Evolutionary conservation across 352 stramenopile genomes (phyloP).

Genomic region (Phytophthora sp.): DNA sequence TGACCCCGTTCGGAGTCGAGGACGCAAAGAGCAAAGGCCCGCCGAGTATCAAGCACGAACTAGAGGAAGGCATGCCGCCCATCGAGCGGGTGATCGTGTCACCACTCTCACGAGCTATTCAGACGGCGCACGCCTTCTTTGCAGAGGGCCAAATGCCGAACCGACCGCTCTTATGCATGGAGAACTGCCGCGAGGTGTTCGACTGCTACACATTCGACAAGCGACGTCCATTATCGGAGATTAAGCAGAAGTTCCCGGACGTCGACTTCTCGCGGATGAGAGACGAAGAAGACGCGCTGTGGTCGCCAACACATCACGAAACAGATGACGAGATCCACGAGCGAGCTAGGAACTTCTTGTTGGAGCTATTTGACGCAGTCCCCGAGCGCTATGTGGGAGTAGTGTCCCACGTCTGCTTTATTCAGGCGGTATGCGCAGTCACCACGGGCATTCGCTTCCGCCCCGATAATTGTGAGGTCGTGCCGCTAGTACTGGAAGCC

Average conservation of each 20-base stretch:
- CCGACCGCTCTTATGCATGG: constrained; percentile 53
- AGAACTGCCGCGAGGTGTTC: constrained; percentile 70
- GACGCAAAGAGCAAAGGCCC: constrained; percentile 53
- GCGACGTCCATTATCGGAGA: constrained; percentile 44
- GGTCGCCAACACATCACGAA: constrained; percentile 62
- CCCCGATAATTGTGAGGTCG: constrained; percentile 51
- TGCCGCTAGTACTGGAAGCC: constrained; percentile 20
- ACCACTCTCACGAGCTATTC: constrained; percentile 65
- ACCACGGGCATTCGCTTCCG: constrained; percentile 40
- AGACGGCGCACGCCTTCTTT: constrained; percentile 72
- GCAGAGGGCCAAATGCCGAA: constrained; percentile 31
- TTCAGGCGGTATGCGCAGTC: constrained; percentile 60
- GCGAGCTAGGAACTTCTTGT: constrained; percentile 53
- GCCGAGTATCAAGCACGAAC: constrained; percentile 39
- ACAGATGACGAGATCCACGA: constrained; percentile 58
- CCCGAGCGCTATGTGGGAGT: constrained; percentile 65
- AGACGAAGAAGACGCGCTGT: constrained; percentile 61
- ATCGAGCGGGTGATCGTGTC: constrained; percentile 74
- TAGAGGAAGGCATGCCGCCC: constrained; percentile 61
- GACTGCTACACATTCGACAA: constrained; percentile 77
- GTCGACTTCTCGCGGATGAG: constrained; percentile 62
- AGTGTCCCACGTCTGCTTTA: constrained; percentile 71
- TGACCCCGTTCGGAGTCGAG: constrained; percentile 61
- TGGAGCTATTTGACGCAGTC: constrained; percentile 51
- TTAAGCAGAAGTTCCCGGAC: constrained; percentile 58